Conservation (phyloP, 1,284 basidiomycete species). For the Sporisorium iseilematis-ciliati region DNA sequence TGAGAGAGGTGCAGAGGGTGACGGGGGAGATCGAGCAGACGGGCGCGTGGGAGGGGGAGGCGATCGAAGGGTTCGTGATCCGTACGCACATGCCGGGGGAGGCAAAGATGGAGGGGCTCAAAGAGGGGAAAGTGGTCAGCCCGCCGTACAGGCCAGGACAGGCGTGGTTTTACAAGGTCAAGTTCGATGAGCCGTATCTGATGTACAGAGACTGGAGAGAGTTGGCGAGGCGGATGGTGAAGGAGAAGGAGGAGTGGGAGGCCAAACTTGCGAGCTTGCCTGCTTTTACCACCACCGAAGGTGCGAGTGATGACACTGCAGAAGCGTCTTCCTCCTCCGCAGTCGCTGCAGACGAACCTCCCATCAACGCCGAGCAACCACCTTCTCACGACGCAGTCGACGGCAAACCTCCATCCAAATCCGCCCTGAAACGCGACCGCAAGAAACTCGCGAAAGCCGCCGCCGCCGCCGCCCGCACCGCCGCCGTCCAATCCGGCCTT, state of each 20-base stretch:
- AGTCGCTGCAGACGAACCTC: not conserved
- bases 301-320: not conserved
- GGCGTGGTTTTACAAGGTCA: constrained; percentile 98
- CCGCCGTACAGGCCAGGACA: constrained; percentile 74
- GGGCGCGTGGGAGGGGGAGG: constrained; percentile 81
- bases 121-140: constrained; percentile 21
- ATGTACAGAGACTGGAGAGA: constrained; percentile 99
- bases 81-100: constrained; percentile 61
- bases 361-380: not conserved
- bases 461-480: constrained; percentile 3
- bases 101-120: constrained; percentile 68
- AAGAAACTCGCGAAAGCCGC: constrained; percentile 12
- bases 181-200: constrained; percentile 98
- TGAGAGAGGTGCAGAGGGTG: constrained; percentile 81
- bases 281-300: too few species aligned
- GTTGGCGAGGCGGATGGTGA: constrained; percentile 78
- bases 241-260: constrained; percentile 53
- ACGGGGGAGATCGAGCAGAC: constrained; percentile 79
- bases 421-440: constrained; percentile 33
- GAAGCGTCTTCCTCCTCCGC: not conserved
- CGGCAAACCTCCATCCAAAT: constrained; percentile 18
- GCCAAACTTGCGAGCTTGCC: constrained; percentile 16
- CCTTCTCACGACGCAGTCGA: too few species aligned
- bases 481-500: constrained; percentile 32
- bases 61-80: constrained; percentile 96